phyloP scores from a whole-genome alignment of 768 basidiomycete genomes.

The Russula dissimulans region DNA sequence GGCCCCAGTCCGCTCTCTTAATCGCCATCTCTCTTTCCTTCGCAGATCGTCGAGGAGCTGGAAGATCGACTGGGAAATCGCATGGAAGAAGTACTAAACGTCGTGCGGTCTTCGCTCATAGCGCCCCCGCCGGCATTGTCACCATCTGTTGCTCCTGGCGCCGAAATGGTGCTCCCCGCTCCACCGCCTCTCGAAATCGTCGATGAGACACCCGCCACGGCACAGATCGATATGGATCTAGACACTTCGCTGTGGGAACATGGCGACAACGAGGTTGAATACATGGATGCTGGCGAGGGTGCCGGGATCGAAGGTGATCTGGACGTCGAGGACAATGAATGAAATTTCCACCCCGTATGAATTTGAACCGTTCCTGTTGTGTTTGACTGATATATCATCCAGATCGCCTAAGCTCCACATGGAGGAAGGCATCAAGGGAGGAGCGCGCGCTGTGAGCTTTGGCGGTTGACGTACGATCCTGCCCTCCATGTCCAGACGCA shows the following conservation, averaged over 20 bases:
- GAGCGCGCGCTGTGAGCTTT: background rate
- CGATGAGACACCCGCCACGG: background rate
- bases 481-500: too few species aligned
- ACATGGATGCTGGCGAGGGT: slow-evolving; percentile 19
- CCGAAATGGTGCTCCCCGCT: background rate
- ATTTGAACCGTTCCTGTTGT: background rate
- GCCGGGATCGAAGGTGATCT: slow-evolving; percentile 21
- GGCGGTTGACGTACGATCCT: too few species aligned
- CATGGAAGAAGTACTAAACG: slow-evolving; percentile 55
- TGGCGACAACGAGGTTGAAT: slow-evolving; percentile 10
- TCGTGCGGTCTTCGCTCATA: slow-evolving; percentile 41
- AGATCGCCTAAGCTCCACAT: background rate
- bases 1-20: background rate
- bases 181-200: slow-evolving; percentile 1
- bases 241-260: slow-evolving; percentile 13
- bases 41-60: slow-evolving; percentile 86
- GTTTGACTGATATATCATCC: background rate
- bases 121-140: slow-evolving; percentile 1
- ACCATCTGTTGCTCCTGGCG: background rate
- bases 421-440: background rate
- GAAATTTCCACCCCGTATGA: background rate
- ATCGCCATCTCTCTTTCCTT: background rate
- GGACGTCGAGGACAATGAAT: slow-evolving; percentile 19
- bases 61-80: slow-evolving; percentile 70
- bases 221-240: background rate